Evolutionary conservation across 768 basidiomycete species (phyloP).

Genomic region (Chalciporus piperatus): DNA sequence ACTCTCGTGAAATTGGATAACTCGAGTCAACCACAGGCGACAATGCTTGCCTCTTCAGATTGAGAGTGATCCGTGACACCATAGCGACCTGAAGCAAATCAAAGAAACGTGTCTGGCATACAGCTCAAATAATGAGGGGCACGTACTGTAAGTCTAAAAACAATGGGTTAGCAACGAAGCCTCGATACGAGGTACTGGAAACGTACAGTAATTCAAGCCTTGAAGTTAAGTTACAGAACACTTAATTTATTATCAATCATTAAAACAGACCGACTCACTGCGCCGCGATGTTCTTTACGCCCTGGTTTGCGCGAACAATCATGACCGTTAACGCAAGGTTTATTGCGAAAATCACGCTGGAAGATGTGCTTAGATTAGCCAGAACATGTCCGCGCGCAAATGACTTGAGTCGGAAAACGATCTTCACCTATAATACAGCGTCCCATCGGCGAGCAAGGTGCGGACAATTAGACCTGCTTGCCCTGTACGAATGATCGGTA

Average conservation of each 20-base stretch:
- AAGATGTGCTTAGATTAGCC: background rate
- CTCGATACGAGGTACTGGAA: background rate
- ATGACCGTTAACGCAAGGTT: conserved; percentile 39
- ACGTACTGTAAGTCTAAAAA: conserved; percentile 15
- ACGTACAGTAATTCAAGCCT: conserved; percentile 42
- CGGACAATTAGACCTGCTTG: conserved; percentile 17
- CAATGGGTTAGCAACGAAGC: conserved; percentile 35
- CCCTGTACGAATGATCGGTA: conserved; percentile 16
- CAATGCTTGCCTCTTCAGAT: conserved; percentile 42
- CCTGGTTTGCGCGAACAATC: conserved; percentile 31
- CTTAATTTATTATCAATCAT: background rate
- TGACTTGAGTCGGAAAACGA: background rate
- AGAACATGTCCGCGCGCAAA: background rate
- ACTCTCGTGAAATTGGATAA: background rate
- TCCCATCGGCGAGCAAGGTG: conserved; percentile 31
- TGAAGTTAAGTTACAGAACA: background rate
- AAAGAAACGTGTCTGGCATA: too few species aligned
- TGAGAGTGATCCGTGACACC: conserved; percentile 68
- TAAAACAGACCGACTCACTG: conserved; percentile 18
- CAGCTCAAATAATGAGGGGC: background rate
- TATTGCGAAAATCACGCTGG: conserved; percentile 38
- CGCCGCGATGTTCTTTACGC: conserved; percentile 38
- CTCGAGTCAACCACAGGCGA: background rate
- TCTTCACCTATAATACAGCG: conserved; percentile 35
- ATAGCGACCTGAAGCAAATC: conserved; percentile 47